Evolutionary conservation across 23 red algal genomes (phyloP), one percentile per base, ranked within the genome.

Genomic region (Chondrus crispus): DNA sequence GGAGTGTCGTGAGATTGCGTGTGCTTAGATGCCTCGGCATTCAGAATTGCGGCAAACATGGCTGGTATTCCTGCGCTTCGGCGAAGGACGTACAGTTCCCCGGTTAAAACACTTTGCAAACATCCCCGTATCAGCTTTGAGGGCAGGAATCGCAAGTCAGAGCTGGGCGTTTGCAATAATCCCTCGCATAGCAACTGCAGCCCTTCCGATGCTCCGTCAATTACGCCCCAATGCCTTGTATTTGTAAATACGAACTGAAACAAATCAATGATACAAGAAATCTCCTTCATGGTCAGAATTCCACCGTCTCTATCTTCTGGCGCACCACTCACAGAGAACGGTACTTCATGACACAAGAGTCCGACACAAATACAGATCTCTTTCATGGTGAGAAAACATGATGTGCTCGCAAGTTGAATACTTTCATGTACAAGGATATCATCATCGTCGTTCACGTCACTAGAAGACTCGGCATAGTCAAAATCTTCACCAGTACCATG

Each of bases 171-270:
- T n/a, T 66, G 60, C 18, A 76, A 47, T 22, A 88, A 60, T 9
- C 68, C 28, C 63, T 88, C 85, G 55, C 85, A 88, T 53, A 88
- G 68, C 32, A 88, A 68, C 68, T 88, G 85, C 64, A 88, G 75
- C 45, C 85, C 85, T 51, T 88, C 85, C 40, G 85, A 68, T 3
- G 85, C 85, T 5, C 85, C 85, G 35, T 88, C 85, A 35, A 88
- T 88, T 45, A 76, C 68, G 43, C 85, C 85, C 85, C 85, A 88
- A 72, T 88, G 85, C 46, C 85, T 88, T 1, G 85, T 88, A 22
- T 58, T 88, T 3, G 49, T 72, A 39, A 88, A 88, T 22, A 88
- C 46, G 35, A 58, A 29, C 45, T 74, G 28, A 58, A 57, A 88
- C 2, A 88, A 20, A 53, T 77, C 68, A 36, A 62, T 68, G n/a